These are phyloP conservation scores for Mycocentrospora acerina DNA, from an alignment of 2,329 filamentous ascomycete genomes.

Conservation along the genomic window DNA sequence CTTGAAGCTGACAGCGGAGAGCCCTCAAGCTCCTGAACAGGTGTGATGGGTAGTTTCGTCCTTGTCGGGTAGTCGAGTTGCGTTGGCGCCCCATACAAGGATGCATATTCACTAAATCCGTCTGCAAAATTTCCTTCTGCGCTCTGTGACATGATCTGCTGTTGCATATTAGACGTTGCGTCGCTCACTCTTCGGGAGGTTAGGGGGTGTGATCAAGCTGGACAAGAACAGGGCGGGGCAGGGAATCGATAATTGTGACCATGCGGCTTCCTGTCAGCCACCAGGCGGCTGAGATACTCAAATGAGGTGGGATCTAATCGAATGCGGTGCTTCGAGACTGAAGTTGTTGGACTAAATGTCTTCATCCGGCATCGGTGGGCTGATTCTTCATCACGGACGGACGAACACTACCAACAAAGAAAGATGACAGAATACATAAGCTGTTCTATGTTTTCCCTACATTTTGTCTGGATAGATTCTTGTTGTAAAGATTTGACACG, in stretches of 20 bases:
- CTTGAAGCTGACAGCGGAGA: not conserved
- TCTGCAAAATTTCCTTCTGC: conserved; percentile 4
- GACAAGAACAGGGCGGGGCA: conserved; percentile 3
- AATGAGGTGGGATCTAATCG: not conserved
- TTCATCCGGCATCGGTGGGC: not conserved
- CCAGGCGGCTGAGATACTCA: conserved; percentile 2
- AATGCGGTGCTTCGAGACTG: not conserved
- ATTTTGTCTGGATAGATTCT: no score
- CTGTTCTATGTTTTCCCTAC: no score
- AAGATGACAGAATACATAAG: no score
- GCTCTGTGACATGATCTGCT: not conserved
- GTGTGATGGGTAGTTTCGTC: conserved; percentile 3
- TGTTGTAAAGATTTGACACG: no score
- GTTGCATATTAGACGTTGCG: conserved; percentile 6
- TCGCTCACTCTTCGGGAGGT: not conserved
- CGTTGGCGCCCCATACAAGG: conserved; percentile 4
- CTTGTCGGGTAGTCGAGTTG: conserved; percentile 4
- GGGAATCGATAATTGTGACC: conserved; percentile 1
- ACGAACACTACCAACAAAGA: conserved; percentile 2
- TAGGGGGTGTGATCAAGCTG: conserved; percentile 3
- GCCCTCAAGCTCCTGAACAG: conserved; percentile 5
- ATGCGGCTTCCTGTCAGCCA: conserved; percentile 2
- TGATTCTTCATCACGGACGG: conserved; percentile 1
- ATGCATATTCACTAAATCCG: conserved; percentile 2
- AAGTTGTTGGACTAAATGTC: conserved; percentile 1